Evolutionary conservation across 2,329 filamentous ascomycete genomes (phyloP), one percentile per base, ranked within the genome.

Genomic region (Aquanectria penicillioides): DNA sequence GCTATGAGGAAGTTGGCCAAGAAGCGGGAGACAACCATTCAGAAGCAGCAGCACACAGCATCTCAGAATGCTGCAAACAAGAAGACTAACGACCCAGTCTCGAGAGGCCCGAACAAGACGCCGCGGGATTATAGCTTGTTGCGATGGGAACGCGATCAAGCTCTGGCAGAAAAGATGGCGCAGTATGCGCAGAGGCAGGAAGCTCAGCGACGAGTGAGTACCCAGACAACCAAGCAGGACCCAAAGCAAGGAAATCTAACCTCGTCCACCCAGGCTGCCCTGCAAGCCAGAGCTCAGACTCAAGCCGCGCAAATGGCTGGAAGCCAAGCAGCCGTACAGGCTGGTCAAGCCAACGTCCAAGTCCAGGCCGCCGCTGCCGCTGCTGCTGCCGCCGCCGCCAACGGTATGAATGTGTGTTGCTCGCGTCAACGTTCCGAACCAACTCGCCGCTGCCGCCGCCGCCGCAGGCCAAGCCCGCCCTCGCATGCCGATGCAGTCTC

Each of bases 1-100:
- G 92, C 92, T 3, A 97, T 98, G 92, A 87, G 94, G 36, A 99
- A 98, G 74, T 77, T 97, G 43, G 94, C 94, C 1, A 96, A 97
- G 81, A 98, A 97, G 77, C 87, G 94, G 22, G 95, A 99, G 77
- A 90, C 91, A 10, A 84, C 87, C 22, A 80, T 88, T 23, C 93
- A 95, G 72, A 98, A 98, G 79, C 92, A 95, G 73, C 91, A 94
- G 71, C 93, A 97, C 72, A 92, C 97, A 70, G 85, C 87, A 59
- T 86, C 89, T 10, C 86, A 86, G 62, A 86, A 93, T 55, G 92
- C 92, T 44, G 90, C 91, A 26, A 87, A 92, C 74, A 89, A 95
- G 52, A 97, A 97, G 75, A 84, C 87, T 12, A 91, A 91, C 59
- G 92, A 97, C 69, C 73, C 77, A 17, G 75, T 79, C 15, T 78